Base-by-base conservation (phyloP, 2,329 filamentous ascomycete species). In the Verticillium tricorpus region DNA sequence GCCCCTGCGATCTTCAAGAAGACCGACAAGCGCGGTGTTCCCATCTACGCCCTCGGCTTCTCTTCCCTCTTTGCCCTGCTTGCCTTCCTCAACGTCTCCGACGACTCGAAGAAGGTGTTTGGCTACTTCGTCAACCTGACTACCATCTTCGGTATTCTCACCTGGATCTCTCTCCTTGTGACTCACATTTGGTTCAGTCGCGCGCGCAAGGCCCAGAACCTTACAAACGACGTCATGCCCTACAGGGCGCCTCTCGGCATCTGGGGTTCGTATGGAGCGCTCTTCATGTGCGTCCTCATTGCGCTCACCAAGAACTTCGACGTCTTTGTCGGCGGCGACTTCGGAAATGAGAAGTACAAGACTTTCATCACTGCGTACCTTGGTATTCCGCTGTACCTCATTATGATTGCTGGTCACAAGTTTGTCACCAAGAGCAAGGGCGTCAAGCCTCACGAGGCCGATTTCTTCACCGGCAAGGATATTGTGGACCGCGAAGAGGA, bases 221-320 rank as follows among this genome's bases (percentile, higher is more conserved):
- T 91, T 15, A 74, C 82, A 12, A 72, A 87, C 70, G 75, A 77
- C 14, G 74, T 77, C 54, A 77, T 90, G 63, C 83, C 86, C 1
- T 93, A 89, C 72, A 81, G 81, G 17, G 89, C 91, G 0, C 91
- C 91, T 0, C 81, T 93, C 17, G 90, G 91, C n/a, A 76, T 86
- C 40, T 83, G 73, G 64, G 92, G 91, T 12, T 92, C 88, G 0
- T 86, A 86, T 70, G 78, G 79, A 63, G 89, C 89, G 0, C 80
- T 95, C 2, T 78, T 80, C 70, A 88, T 92, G 76, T 92, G 89
- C 76, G 81, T 83, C 69, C 71, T 95, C 37, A 90, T 95, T 64
- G 85, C 89, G 1, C 71, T 96, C 59, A 94, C 91, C 70, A 96
- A 95, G 83, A 93, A 92, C 80, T 95, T 87, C 75, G 81, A 85